Evolutionary conservation across 2,329 filamentous ascomycete species (phyloP).

Genomic region (Hypoxylon sp.): DNA sequence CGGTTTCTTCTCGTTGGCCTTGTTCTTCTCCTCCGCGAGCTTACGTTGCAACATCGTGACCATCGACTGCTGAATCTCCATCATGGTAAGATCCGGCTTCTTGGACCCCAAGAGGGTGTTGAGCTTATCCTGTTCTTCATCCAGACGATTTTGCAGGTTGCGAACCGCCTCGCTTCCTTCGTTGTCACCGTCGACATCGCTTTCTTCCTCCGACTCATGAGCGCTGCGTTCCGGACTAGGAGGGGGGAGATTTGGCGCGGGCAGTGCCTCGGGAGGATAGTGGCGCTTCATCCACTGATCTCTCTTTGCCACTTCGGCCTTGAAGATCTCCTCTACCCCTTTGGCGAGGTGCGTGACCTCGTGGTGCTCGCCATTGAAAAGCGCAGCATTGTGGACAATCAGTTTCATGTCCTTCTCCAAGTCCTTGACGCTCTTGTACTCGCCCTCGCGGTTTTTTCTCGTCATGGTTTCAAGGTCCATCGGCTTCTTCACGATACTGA

Average conservation of each 20-base stretch:
- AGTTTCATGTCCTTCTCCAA: conserved; percentile 84
- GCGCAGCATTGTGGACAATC: conserved; percentile 89
- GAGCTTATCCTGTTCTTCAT: conserved; percentile 66
- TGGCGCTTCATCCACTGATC: conserved; percentile 81
- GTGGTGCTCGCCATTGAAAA: conserved; percentile 82
- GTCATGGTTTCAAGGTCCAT: conserved; percentile 92
- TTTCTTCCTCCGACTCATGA: conserved; percentile 77
- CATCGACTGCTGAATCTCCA: conserved; percentile 67
- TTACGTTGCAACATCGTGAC: conserved; percentile 73
- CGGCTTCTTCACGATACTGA: conserved; percentile 92
- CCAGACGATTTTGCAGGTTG: conserved; percentile 59
- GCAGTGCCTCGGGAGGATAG: conserved; percentile 57
- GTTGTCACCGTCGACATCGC: conserved; percentile 65
- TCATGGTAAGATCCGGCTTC: conserved; percentile 59
- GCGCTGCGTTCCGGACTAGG: conserved; percentile 71
- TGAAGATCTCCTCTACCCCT: conserved; percentile 77
- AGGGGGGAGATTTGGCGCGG: conserved; percentile 61
- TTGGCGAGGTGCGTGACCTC: conserved; percentile 76
- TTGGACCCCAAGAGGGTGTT: conserved; percentile 60
- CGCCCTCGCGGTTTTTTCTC: conserved; percentile 76
- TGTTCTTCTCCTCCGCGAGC: conserved; percentile 74
- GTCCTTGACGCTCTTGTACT: conserved; percentile 83
- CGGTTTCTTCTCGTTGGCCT: conserved; percentile 72
- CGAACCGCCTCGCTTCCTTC: conserved; percentile 59
- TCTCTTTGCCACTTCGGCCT: conserved; percentile 78